Base-by-base conservation (phyloP, 768 basidiomycete genomes). In the Lentinula detonsa region DNA sequence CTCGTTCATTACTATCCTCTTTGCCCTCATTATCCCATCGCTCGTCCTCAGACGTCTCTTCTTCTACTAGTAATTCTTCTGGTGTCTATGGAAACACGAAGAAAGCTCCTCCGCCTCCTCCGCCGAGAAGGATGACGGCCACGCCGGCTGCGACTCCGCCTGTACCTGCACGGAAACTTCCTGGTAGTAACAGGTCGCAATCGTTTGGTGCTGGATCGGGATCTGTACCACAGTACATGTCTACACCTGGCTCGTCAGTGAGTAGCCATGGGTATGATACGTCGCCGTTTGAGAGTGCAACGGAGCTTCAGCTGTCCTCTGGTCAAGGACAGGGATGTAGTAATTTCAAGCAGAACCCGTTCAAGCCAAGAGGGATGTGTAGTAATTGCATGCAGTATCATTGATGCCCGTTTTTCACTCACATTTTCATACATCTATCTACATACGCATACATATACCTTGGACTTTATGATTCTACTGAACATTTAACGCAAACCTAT, bases 281-380 rank as follows among this genome's bases (percentile, higher is more conserved):
- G 39, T 87, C 86, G 51, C 86, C 88, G 23, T 90, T 90, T 62
- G 86, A 88, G 65, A 88, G 85, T 66, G 75, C 79, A 42, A 73
- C 75, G 34, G 85, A 88, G 63, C 69, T 56, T 37, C 21, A 45
- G 23, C 23, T 23, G 13, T n/a, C 53, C 81, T 42, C 71, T 74
- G 23, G 50, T 57, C 35, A 60, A 59, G 64, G 57, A 54, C 33
- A 42, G 61, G 55, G 60, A 9, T 87, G 88, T 66, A 68, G 63
- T 23, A 75, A 79, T 50, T 88, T 89, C 71, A 81, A 81, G 67
- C 86, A 88, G 73, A 85, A 85, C 68, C 83, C 83, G 46, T 85
- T 85, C 74, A 85, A 88, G 72, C 75, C 78, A 50, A 78, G 79
- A 67, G 86, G 86, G 6, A 76, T 83, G 73, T 88, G 88, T 71